phyloP scores from a whole-genome alignment of 2,329 filamentous ascomycete genomes.

The Aspergillus pseudoviridinutans region DNA sequence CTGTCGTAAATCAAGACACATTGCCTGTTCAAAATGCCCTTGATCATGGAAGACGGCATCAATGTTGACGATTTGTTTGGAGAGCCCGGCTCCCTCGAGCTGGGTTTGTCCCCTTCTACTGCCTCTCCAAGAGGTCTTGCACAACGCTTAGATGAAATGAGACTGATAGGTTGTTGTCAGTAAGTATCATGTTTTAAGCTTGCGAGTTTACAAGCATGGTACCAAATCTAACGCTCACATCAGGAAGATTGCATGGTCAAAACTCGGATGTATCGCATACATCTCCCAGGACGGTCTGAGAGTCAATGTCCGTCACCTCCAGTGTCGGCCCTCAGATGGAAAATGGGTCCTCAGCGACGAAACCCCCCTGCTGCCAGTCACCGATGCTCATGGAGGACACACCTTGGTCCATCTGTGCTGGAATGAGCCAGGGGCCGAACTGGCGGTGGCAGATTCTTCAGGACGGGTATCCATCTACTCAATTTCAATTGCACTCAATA shows the following conservation, averaged over 20 bases:
- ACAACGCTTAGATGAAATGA: conserved; percentile 71
- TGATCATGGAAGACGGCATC: conserved; percentile 56
- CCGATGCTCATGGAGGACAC: conserved; percentile 58
- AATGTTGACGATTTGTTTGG: conserved; percentile 73
- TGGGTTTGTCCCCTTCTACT: conserved; percentile 50
- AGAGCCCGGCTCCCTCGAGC: conserved; percentile 57
- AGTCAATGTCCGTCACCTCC: conserved; percentile 69
- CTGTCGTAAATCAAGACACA: not conserved
- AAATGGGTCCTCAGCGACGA: conserved; percentile 73
- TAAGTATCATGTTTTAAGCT: conserved; percentile 45
- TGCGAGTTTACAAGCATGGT: no score
- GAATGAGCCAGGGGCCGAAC: conserved; percentile 71
- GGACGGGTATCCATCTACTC: conserved; percentile 74
- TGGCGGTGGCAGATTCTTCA: conserved; percentile 76
- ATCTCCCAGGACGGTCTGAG: conserved; percentile 68
- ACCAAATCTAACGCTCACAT: conserved; percentile 19
- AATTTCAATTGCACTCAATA: conserved; percentile 69
- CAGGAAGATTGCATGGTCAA: conserved; percentile 84
- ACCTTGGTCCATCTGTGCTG: conserved; percentile 77
- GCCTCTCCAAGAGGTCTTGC: conserved; percentile 61
- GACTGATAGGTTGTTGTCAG: conserved; percentile 75
- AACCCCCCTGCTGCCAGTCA: conserved; percentile 59
- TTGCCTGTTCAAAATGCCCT: conserved; percentile 36
- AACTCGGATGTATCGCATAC: conserved; percentile 76
- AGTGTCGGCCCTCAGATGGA: conserved; percentile 64